These are phyloP conservation scores for Brassica rapa DNA, from an alignment of 345 rosid genomes.

Conservation along the genomic window DNA sequence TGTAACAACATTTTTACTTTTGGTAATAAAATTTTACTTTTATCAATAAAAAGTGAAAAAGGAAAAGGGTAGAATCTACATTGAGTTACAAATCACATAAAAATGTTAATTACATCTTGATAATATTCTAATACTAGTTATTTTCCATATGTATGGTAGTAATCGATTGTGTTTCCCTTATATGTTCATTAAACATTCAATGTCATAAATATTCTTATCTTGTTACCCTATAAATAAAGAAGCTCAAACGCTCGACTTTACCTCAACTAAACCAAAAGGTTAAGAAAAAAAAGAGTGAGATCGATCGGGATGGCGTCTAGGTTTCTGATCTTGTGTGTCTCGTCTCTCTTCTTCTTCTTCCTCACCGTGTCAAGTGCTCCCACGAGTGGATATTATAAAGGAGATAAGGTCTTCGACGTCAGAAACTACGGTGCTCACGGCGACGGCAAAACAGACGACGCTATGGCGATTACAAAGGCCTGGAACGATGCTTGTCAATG, in stretches of 20 bases:
- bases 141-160: neutral
- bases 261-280: neutral
- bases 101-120: neutral
- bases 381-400: neutral
- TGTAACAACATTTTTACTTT: neutral
- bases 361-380: neutral
- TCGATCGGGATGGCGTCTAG: neutral
- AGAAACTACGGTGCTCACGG: neutral
- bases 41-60: neutral
- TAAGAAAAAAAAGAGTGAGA: neutral
- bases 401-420: neutral
- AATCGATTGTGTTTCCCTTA: neutral
- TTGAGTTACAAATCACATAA: neutral
- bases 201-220: neutral
- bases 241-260: neutral
- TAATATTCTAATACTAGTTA: neutral
- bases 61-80: neutral
- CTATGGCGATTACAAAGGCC: neutral
- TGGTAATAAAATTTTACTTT: neutral
- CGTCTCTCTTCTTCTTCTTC: neutral
- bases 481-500: neutral
- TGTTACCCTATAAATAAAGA: neutral
- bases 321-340: neutral
- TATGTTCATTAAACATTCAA: neutral
- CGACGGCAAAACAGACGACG: neutral